Evolutionary conservation across 257 asterid genomes (phyloP), one percentile per base, ranked within the genome.

Genomic region (Fraxinus pennsylvanica): DNA sequence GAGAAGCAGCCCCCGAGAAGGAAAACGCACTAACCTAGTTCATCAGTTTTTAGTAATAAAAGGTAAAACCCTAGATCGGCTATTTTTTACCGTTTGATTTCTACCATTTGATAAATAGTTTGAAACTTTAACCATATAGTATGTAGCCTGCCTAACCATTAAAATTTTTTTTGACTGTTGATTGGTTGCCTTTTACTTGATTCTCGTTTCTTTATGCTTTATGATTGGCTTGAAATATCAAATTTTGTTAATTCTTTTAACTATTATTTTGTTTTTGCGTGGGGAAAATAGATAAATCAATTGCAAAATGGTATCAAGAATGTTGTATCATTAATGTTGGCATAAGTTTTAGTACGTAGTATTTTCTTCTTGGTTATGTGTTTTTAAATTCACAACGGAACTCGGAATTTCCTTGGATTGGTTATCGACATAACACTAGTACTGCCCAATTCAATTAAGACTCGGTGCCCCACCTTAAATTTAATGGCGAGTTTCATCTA

Each of bases 1-100:
- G 96, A 93, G 73, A 93, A 86, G 83, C 97, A 85, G 83, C 91
- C 93, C 1, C 82, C 57, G 74, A 87, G 97, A 81, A 83, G 86
- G 35, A 93, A 93, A 83, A 86, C 82, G 63, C 90, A 87, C 33
- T 90, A 81, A 27, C 8, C 69, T 25, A 63, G 35, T 22, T 63
- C 36, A 27, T 63, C 36, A 63, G 30, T 25, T 63, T 63, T 63
- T 63, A 3, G 69, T 63, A 27, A 63, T 63, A 63, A 63, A 63
- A 63, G 69, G 69, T 63, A 63, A 63, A 63, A 10, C 7, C 17
- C 33, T 63, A 4, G 69, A 3, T 59, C 25, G 22, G 12, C 2
- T 59, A 3, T n/a, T 21, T 59, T 21, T 22, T 21, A 59, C 67
- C 9, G 5, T 59, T 59, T 59, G 67, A n/a, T 21, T 21, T 7